A percentile compares a stretch with the other conserved stretches of the same genome.
Conservation (phyloP, 2,329 filamentous ascomycete species). For the Podosphaera fusca region DNA sequence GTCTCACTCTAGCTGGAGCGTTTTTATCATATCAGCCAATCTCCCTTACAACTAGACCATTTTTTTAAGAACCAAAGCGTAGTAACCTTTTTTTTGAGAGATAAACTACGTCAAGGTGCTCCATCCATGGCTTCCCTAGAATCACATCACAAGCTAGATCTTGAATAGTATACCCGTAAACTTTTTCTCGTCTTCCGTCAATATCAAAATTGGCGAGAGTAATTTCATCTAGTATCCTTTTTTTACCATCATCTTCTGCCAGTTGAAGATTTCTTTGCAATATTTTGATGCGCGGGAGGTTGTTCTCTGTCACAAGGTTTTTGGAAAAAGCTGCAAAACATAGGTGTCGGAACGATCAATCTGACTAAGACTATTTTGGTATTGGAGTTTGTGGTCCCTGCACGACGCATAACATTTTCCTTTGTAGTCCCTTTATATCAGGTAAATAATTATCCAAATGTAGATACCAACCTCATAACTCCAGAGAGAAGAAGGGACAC, state of each 20-base stretch:
- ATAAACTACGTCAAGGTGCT: neutral
- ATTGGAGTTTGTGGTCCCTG: no score
- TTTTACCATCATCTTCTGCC: slow-evolving; percentile 31
- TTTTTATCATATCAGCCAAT: neutral
- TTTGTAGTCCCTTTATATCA: no score
- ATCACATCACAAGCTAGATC: neutral
- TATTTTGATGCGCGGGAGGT: slow-evolving; percentile 36
- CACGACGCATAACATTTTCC: no score
- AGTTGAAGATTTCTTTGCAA: slow-evolving; percentile 59
- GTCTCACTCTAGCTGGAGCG: neutral
- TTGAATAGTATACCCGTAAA: neutral
- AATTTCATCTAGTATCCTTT: neutral
- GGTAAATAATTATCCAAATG: no score
- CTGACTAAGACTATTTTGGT: no score
- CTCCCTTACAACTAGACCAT: neutral
- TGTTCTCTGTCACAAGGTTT: neutral
- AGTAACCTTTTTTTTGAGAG: neutral
- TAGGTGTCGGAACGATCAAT: no score
- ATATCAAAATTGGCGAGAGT: neutral
- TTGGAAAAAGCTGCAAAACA: neutral
- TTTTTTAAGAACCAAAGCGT: neutral
- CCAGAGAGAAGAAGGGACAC: no score
- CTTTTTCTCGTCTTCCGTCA: neutral
- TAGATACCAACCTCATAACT: no score
- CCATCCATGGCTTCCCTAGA: neutral